These are phyloP conservation scores for Pythium coloratum DNA, from an alignment of 352 stramenopile species.

Conservation along the genomic window DNA sequence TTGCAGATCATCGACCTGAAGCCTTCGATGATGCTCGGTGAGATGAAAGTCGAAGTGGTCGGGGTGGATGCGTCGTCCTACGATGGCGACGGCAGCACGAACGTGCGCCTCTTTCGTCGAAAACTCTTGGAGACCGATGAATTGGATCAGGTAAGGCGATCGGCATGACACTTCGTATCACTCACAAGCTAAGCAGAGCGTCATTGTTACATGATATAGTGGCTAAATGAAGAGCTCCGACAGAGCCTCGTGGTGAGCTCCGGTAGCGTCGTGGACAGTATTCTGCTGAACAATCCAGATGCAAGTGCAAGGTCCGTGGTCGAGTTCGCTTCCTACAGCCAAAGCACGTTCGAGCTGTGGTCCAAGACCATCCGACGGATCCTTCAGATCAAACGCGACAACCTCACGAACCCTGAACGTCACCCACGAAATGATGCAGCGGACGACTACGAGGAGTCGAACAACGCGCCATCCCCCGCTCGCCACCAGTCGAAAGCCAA, in stretches of 20 bases:
- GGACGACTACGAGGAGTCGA: slow-evolving; percentile 11
- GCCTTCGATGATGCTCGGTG: slow-evolving; percentile 67
- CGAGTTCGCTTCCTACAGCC: slow-evolving; percentile 79
- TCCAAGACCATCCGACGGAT: slow-evolving; percentile 79
- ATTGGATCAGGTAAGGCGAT: slow-evolving; percentile 46
- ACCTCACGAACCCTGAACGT: not conserved
- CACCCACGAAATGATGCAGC: not conserved
- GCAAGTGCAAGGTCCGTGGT: slow-evolving; percentile 65
- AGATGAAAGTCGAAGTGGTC: slow-evolving; percentile 85
- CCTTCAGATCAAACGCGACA: slow-evolving; percentile 55
- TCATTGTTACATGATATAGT: slow-evolving; percentile 28
- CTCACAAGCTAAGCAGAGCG: too few relatives aligned
- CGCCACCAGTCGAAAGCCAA: not conserved
- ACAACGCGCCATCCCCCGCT: slow-evolving; percentile 18
- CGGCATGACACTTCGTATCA: too few relatives aligned
- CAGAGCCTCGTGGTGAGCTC: slow-evolving; percentile 54
- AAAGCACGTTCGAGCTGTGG: slow-evolving; percentile 86
- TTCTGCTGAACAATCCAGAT: slow-evolving; percentile 54
- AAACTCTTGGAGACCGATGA: slow-evolving; percentile 76
- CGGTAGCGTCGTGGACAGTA: slow-evolving; percentile 42
- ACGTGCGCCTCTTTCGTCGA: slow-evolving; percentile 62
- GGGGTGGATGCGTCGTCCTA: slow-evolving; percentile 26
- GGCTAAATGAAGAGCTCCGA: slow-evolving; percentile 68
- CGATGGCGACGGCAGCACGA: slow-evolving; percentile 32
- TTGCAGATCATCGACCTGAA: slow-evolving; percentile 72